Evolutionary conservation across 1,284 basidiomycete genomes (phyloP).

Genomic region (Fomitopsis betulina): DNA sequence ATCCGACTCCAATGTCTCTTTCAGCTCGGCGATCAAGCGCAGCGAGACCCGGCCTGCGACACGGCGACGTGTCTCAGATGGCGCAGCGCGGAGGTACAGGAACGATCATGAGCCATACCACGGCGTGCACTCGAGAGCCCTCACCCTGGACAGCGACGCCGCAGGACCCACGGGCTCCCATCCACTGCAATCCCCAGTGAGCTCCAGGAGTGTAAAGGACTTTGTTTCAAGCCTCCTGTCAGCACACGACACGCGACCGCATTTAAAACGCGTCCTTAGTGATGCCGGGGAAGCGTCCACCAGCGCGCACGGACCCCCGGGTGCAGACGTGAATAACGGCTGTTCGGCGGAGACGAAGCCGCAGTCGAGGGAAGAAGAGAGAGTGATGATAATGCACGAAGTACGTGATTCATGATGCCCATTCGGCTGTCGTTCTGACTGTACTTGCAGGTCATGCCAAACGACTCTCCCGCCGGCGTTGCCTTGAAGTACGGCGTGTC

Average conservation of each 20-base stretch:
- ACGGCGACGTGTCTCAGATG: constrained; percentile 26
- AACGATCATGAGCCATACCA: constrained; percentile 23
- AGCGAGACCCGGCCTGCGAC: constrained; percentile 20
- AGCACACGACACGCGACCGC: constrained; percentile 13
- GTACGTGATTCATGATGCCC: constrained; percentile 24
- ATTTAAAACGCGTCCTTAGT: constrained; percentile 28
- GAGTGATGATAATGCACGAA: constrained; percentile 52
- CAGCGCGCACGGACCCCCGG: background rate
- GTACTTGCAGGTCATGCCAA: constrained; percentile 50
- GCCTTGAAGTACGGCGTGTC: constrained; percentile 85
- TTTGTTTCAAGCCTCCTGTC: constrained; percentile 6
- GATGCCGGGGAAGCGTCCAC: constrained; percentile 8
- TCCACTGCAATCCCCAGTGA: constrained; percentile 11
- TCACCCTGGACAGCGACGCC: constrained; percentile 19
- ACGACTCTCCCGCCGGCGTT: constrained; percentile 81
- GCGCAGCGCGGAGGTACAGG: constrained; percentile 13
- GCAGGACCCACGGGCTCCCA: constrained; percentile 10
- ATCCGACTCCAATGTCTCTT: constrained; percentile 18
- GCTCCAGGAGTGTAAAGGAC: constrained; percentile 5
- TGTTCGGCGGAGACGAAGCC: background rate
- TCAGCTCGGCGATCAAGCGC: constrained; percentile 24
- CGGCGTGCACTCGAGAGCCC: constrained; percentile 20
- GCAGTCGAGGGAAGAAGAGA: constrained; percentile 30
- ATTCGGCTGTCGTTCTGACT: background rate
- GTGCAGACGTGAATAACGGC: background rate